A percentile compares a stretch with the other conserved stretches of the same genome.
Conservation (phyloP, 257 asterid genomes). For the Misopates orontium region DNA sequence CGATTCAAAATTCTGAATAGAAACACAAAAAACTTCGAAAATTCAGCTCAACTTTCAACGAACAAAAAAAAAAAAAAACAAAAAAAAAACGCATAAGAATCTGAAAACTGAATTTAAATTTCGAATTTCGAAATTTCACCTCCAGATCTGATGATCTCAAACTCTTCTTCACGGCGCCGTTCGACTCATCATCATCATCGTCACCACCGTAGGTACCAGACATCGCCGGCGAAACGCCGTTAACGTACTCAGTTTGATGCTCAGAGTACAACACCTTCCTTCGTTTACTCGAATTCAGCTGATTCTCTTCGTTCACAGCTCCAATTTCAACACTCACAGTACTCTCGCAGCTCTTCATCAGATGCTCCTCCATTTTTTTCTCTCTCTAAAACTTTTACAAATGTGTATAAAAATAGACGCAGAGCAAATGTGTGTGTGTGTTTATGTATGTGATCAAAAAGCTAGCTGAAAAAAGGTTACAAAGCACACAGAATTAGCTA, state of each 20-base stretch:
- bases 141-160: constrained; percentile 67
- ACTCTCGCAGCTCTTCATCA: constrained; percentile 41
- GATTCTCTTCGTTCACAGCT: constrained; percentile 41
- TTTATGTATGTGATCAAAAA: constrained; percentile 29
- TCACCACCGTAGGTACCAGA: no score
- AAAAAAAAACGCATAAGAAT: constrained; percentile 6
- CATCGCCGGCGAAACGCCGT: constrained; percentile 41
- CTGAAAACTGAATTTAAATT: constrained; percentile 30
- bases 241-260: constrained; percentile 25
- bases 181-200: constrained; percentile 28
- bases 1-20: constrained; percentile 45
- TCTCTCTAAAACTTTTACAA: constrained; percentile 3
- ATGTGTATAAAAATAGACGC: not conserved
- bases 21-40: not conserved
- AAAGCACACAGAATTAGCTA: constrained; percentile 36
- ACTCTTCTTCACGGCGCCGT: constrained; percentile 34
- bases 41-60: constrained; percentile 10
- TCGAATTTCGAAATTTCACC: constrained; percentile 43
- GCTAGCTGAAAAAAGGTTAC: constrained; percentile 36
- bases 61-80: constrained; percentile 14
- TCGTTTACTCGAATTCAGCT: constrained; percentile 48
- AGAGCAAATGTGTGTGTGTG: not conserved
- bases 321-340: constrained; percentile 19
- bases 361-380: constrained; percentile 35
- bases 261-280: constrained; percentile 44